phyloP scores from a whole-genome alignment of 2,329 filamentous ascomycete genomes.

The Stromatinia cepivora region DNA sequence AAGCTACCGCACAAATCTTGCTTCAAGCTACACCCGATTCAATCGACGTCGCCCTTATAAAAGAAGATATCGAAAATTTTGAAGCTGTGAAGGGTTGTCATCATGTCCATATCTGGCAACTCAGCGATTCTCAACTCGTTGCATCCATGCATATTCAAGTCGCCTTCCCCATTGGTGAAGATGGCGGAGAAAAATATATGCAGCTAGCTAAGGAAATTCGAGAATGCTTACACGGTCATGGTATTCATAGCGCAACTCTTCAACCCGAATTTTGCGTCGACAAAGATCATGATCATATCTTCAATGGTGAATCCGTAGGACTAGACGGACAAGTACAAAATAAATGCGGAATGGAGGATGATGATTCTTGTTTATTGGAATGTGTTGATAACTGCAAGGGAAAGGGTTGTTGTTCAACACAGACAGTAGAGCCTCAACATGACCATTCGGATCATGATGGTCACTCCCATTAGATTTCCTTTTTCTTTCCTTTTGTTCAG shows the following conservation, averaged over 20 bases:
- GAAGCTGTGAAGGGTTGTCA: slow-evolving; percentile 88
- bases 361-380: slow-evolving; percentile 40
- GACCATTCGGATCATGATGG: slow-evolving; percentile 38
- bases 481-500: neutral
- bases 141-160: slow-evolving; percentile 94
- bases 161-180: slow-evolving; percentile 81
- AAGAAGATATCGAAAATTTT: slow-evolving; percentile 83
- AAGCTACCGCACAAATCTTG: slow-evolving; percentile 80
- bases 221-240: slow-evolving; percentile 88
- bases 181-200: slow-evolving; percentile 84
- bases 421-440: slow-evolving; percentile 32
- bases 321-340: slow-evolving; percentile 36
- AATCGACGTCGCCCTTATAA: slow-evolving; percentile 84
- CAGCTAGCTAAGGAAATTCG: slow-evolving; percentile 78
- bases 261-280: slow-evolving; percentile 83
- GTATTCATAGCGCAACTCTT: slow-evolving; percentile 96
- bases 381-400: slow-evolving; percentile 42
- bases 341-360: slow-evolving; percentile 33
- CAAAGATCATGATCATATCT: slow-evolving; percentile 39
- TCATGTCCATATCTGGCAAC: slow-evolving; percentile 96
- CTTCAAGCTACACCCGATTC: slow-evolving; percentile 91
- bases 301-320: slow-evolving; percentile 28
- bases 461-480: slow-evolving; percentile 34
- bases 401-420: slow-evolving; percentile 38
- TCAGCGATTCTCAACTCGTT: slow-evolving; percentile 91